Percentiles rank a stretch among this genome's conserved stretches.
Evolutionary conservation across 1,284 basidiomycete species (phyloP).

Genomic region (Cryptococcus wingfieldii): DNA sequence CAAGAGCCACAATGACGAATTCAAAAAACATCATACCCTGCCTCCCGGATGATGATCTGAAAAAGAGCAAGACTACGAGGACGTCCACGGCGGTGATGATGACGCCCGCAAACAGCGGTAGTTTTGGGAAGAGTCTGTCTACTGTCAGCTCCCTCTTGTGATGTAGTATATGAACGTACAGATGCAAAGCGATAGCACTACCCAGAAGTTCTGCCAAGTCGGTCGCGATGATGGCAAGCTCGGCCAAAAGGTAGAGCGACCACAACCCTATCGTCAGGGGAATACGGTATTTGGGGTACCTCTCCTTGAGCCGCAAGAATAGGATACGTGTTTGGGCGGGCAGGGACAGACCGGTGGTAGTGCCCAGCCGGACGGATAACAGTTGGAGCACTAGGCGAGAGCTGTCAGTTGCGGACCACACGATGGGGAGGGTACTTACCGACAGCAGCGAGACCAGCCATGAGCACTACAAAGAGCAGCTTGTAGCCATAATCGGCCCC

Average conservation of each 20-base stretch:
- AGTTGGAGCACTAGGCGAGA: conserved; percentile 33
- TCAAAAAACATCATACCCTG: conserved; percentile 63
- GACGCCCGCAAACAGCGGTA: conserved; percentile 76
- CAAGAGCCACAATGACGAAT: conserved; percentile 60
- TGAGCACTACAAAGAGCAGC: conserved; percentile 76
- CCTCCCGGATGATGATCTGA: conserved; percentile 38
- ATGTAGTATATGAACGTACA: conserved; percentile 47
- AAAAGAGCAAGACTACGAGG: conserved; percentile 55
- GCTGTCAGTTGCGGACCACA: background rate
- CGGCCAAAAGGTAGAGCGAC: conserved; percentile 56
- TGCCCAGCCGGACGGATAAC: conserved; percentile 52
- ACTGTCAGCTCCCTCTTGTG: background rate
- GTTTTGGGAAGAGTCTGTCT: conserved; percentile 62
- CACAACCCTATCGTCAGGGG: conserved; percentile 47
- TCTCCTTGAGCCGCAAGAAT: conserved; percentile 60
- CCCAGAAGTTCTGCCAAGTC: conserved; percentile 67
- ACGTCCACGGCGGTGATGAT: conserved; percentile 81
- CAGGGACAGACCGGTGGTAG: conserved; percentile 49
- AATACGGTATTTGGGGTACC: conserved; percentile 62
- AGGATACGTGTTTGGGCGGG: conserved; percentile 63
- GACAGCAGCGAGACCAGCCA: conserved; percentile 73
- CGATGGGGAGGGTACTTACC: conserved; percentile 14
- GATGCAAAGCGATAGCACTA: conserved; percentile 68
- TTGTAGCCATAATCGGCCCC: conserved; percentile 76
- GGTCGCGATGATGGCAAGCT: conserved; percentile 74